Conservation (phyloP, 495 filamentous ascomycete species). For the Penicillium simplicissimum region DNA sequence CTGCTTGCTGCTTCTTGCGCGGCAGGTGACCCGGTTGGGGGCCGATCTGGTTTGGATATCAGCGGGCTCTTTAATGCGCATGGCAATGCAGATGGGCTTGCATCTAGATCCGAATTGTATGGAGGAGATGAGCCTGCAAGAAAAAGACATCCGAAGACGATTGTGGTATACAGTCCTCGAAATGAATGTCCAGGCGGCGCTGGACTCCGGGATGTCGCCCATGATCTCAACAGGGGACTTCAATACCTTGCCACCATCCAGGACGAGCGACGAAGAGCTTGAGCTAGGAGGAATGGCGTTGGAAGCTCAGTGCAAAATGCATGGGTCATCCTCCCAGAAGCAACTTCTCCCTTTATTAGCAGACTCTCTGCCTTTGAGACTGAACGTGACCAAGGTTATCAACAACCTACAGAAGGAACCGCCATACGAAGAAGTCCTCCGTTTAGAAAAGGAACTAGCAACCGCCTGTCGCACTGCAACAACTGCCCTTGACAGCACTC, state of each 20-base stretch:
- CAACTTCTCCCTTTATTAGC: conserved; percentile 49
- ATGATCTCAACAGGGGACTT: conserved; percentile 51
- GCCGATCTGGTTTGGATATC: conserved; percentile 55
- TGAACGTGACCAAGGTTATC: conserved; percentile 39
- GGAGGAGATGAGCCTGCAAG: conserved; percentile 35
- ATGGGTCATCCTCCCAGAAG: neutral
- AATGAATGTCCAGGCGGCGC: conserved; percentile 49
- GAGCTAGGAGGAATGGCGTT: neutral
- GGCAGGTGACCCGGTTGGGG: conserved; percentile 47
- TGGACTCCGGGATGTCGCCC: conserved; percentile 55
- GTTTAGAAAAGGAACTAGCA: conserved; percentile 39
- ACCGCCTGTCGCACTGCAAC: conserved; percentile 33
- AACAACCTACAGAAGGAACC: conserved; percentile 49
- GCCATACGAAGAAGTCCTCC: conserved; percentile 47
- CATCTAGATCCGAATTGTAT: conserved; percentile 56
- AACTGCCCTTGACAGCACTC: neutral
- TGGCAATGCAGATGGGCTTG: conserved; percentile 55
- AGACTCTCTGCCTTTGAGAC: conserved; percentile 43
- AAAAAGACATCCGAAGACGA: conserved; percentile 51
- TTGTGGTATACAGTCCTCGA: conserved; percentile 63
- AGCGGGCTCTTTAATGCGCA: conserved; percentile 50
- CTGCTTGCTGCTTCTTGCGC: conserved; percentile 51
- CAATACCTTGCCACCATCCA: conserved; percentile 50
- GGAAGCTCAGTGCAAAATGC: neutral
- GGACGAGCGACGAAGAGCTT: conserved; percentile 48